Base-by-base conservation (phyloP, 2,329 filamentous ascomycete genomes). In the Pseudopithomyces chartarum region DNA sequence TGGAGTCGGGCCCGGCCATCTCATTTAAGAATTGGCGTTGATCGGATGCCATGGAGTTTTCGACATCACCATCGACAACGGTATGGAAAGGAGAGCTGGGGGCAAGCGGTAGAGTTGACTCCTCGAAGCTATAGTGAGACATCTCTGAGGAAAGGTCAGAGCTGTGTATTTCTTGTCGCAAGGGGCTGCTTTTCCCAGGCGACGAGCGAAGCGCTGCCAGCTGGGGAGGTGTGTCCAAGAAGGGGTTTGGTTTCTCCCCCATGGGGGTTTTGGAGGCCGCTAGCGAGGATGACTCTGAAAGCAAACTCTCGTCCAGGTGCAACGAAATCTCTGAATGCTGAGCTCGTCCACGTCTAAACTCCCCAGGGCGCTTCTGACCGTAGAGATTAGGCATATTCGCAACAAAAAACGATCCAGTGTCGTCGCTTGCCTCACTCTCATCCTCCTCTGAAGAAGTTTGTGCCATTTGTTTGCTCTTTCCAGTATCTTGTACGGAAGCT, bases 321-420 rank as follows among this genome's bases (percentile, higher is more conserved):
- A 68, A 55, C 2, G 71, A 71, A 2, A 76, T 57, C 52, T 73
- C 70, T 8, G 69, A 32, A 39, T 74, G 71, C 19, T 71, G 67
- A 11, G 56, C 56, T 32, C 64, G 66, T 34, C 61, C 58, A 32
- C 59, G 60, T 49, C 65, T 66, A 6, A 52, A 59, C n/a, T 73
- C 64, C 1, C 50, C 34, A 10, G 61, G 62, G 10, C 59, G 64
- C 44, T 66, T 65, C 17, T 65, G 66, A 10, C 67, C 63, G 52
- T 65, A 71, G 10, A 68, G 54, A 39, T 55, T 62, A 13, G 73
- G 70, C 52, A 70, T 58, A 20, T 72, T 70, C 2, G 66, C 63
- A 26, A 73, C 68, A 59, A 76, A 77, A 54, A 76, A 77, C 60
- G 75, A 66, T 22, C 74, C 74, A 19, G 70, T 75, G 48, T 76